phyloP scores from a whole-genome alignment of 2,329 filamentous ascomycete species.

The Pseudomassariella vexata region DNA sequence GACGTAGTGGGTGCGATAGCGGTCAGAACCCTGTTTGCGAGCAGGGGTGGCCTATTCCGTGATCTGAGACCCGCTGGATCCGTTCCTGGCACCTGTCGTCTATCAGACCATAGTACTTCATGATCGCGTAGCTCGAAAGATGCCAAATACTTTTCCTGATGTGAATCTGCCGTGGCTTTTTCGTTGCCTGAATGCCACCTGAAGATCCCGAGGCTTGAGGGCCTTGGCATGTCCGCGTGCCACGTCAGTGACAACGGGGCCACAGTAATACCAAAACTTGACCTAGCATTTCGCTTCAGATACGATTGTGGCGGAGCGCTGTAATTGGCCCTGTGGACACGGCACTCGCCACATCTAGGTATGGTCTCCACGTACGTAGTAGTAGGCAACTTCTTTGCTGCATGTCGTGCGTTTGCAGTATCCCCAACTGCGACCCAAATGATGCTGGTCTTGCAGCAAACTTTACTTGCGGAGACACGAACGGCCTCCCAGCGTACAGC shows the following conservation, averaged over 20 bases:
- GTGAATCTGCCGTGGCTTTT: neutral
- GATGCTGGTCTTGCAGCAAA: conserved; percentile 8
- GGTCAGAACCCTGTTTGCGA: conserved; percentile 5
- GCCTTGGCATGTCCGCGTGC: no score
- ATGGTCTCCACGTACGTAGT: neutral
- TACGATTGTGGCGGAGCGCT: conserved; percentile 23
- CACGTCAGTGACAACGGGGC: no score
- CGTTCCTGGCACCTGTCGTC: no score
- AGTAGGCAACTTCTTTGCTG: neutral
- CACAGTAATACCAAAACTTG: no score
- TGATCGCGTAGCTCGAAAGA: neutral
- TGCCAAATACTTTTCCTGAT: neutral
- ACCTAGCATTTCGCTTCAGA: conserved; percentile 5
- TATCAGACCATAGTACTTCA: no score
- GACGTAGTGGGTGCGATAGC: conserved; percentile 10
- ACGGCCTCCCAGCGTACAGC: conserved; percentile 12
- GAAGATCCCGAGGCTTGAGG: conserved; percentile 3
- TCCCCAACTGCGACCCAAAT: no score
- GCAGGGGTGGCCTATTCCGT: conserved; percentile 6
- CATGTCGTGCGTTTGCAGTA: conserved; percentile 5
- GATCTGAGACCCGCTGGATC: no score
- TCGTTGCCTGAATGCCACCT: neutral
- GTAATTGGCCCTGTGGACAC: conserved; percentile 1
- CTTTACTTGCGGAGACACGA: conserved; percentile 10
- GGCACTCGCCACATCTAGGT: conserved; percentile 16